Evolutionary conservation across 306 rosid genomes (phyloP).

Genomic region (Pterocarpus macrocarpus): DNA sequence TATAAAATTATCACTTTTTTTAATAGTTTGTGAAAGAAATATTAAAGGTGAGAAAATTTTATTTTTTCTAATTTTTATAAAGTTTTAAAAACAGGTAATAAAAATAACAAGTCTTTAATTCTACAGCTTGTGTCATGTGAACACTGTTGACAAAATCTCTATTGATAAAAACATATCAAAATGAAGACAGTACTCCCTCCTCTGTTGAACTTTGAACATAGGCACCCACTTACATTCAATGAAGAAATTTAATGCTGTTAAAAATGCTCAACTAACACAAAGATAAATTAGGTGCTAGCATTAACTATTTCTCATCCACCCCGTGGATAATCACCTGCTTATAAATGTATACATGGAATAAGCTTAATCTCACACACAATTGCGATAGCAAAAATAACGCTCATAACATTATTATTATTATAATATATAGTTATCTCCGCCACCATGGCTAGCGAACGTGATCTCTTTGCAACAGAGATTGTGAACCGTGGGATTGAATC

Average conservation of each 20-base stretch:
- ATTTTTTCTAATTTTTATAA: too few species aligned
- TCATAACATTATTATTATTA: too few species aligned
- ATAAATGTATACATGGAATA: slow-evolving; percentile 1
- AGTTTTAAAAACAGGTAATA: too few species aligned
- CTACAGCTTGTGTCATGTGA: too few species aligned
- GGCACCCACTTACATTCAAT: slow-evolving; percentile 65
- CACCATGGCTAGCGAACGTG: slow-evolving; percentile 75
- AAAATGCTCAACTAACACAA: slow-evolving; percentile 73
- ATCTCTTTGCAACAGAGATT: slow-evolving; percentile 85
- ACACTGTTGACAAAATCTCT: too few species aligned
- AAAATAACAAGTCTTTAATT: too few species aligned
- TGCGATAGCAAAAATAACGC: not conserved
- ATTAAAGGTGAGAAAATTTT: too few species aligned
- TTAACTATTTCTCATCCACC: slow-evolving; percentile 72
- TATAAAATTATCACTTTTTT: too few species aligned
- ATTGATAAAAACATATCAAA: too few species aligned
- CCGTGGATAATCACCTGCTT: slow-evolving; percentile 16
- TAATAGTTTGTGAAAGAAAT: too few species aligned
- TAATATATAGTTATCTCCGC: too few species aligned
- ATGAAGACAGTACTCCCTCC: too few species aligned
- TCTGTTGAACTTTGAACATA: not conserved
- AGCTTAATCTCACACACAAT: not conserved
- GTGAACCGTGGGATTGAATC: slow-evolving; percentile 91
- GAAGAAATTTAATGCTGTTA: slow-evolving; percentile 65
- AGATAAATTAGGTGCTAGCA: slow-evolving; percentile 67